Percentiles rank a stretch among this genome's conserved stretches.
These are phyloP conservation scores for Carex pumila DNA, from an alignment of 176 grass and related monocot genomes.

Conservation along the genomic window DNA sequence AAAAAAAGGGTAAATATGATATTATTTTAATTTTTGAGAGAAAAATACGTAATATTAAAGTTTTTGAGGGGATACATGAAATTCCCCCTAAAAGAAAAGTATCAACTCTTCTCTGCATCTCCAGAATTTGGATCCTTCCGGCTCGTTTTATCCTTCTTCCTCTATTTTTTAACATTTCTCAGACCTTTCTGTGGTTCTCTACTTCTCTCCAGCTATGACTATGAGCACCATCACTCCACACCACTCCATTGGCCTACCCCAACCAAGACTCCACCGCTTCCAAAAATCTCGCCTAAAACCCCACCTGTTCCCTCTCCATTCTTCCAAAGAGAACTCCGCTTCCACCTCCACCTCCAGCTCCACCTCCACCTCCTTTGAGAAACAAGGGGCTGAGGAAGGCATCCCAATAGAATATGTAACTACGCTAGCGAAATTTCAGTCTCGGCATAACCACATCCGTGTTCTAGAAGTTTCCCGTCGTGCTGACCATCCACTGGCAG, in stretches of 20 bases:
- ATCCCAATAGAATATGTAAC: slow-evolving; percentile 42
- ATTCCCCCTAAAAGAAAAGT: too few species aligned
- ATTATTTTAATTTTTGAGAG: too few species aligned
- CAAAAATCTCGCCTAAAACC: neutral
- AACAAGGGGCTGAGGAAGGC: neutral
- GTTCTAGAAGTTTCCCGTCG: slow-evolving; percentile 62
- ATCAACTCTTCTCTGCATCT: too few species aligned
- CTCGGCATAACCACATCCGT: slow-evolving; percentile 64
- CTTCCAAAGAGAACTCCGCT: neutral
- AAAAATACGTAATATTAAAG: too few species aligned
- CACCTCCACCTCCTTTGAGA: neutral
- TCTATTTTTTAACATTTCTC: neutral
- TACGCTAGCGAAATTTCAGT: slow-evolving; percentile 45
- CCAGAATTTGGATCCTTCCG: neutral
- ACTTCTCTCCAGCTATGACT: neutral
- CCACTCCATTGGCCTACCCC: neutral
- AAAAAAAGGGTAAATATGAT: too few species aligned
- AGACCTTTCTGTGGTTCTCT: neutral
- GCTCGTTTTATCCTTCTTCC: neutral
- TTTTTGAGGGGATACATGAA: too few species aligned
- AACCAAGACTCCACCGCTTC: neutral
- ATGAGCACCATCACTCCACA: neutral
- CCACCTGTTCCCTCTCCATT: neutral
- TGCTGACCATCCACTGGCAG: slow-evolving; percentile 60
- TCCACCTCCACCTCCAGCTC: neutral